Evolutionary conservation across 306 rosid genomes (phyloP).

Genomic region (Castanospermum australe): DNA sequence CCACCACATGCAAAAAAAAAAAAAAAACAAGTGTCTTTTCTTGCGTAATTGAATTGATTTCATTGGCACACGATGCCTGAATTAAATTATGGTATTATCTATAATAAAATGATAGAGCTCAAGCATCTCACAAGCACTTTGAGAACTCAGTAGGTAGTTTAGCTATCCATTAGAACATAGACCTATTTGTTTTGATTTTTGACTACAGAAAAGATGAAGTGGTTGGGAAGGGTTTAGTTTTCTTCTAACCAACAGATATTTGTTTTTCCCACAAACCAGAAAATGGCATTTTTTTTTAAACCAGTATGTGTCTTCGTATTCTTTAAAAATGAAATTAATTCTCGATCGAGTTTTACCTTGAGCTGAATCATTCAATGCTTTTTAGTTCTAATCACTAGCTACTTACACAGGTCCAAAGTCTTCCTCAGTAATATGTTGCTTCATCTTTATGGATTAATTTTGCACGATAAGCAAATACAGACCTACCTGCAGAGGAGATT

Average conservation of each 20-base stretch:
- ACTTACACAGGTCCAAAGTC: not conserved
- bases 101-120: not conserved
- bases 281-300: not conserved
- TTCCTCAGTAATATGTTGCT: not conserved
- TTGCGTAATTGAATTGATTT: constrained; percentile 6
- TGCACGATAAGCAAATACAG: not conserved
- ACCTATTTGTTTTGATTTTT: not conserved
- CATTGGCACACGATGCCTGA: not conserved
- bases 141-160: not conserved
- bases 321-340: no score
- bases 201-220: not conserved
- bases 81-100: constrained; percentile 5
- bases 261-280: not conserved
- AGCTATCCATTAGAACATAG: not conserved
- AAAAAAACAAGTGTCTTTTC: not conserved
- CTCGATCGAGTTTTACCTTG: no score
- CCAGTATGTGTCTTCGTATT: not conserved
- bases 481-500: not conserved
- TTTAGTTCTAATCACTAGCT: not conserved
- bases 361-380: not conserved
- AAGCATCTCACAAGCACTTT: not conserved
- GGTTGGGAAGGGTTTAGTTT: not conserved
- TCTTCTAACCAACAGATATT: constrained; percentile 4
- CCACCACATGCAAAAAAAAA: constrained; percentile 53
- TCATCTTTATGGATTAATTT: not conserved